Percentiles rank a stretch among this genome's conserved stretches.
These are phyloP conservation scores for Fusarium sp. DNA, from an alignment of 2,329 filamentous ascomycete genomes.

Conservation along the genomic window DNA sequence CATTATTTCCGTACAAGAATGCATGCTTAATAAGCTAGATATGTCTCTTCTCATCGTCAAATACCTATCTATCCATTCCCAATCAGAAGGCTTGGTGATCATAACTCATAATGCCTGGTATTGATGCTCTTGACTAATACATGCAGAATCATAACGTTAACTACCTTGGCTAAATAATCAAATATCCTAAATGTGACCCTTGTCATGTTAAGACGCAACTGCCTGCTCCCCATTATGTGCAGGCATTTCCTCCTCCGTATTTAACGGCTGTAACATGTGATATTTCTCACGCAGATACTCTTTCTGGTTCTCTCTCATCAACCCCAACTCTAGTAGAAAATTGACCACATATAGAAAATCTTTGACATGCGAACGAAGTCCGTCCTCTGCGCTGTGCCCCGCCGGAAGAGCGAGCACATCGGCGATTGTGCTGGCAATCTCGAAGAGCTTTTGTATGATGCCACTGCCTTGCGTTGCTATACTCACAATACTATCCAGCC, in stretches of 20 bases:
- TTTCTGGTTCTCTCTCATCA: conserved; percentile 58
- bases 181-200: background rate
- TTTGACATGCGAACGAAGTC: conserved; percentile 60
- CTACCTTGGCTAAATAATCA: conserved; percentile 9
- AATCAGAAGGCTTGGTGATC: conserved; percentile 2
- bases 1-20: background rate
- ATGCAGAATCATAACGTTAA: background rate
- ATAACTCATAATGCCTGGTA: conserved; percentile 11
- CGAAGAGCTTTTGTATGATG: conserved; percentile 69
- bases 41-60: no score
- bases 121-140: background rate
- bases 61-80: background rate
- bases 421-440: conserved; percentile 69
- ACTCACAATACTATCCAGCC: conserved; percentile 52
- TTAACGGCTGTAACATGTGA: conserved; percentile 48
- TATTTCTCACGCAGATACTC: conserved; percentile 56
- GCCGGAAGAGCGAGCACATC: conserved; percentile 66
- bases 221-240: conserved; percentile 18
- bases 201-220: conserved; percentile 11
- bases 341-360: conserved; percentile 65
- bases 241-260: conserved; percentile 25
- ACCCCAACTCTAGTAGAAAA: conserved; percentile 61
- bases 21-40: background rate
- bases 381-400: conserved; percentile 53
- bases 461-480: conserved; percentile 67